Conservation (phyloP, 441 rosid genomes). For the Breynia disticha region DNA sequence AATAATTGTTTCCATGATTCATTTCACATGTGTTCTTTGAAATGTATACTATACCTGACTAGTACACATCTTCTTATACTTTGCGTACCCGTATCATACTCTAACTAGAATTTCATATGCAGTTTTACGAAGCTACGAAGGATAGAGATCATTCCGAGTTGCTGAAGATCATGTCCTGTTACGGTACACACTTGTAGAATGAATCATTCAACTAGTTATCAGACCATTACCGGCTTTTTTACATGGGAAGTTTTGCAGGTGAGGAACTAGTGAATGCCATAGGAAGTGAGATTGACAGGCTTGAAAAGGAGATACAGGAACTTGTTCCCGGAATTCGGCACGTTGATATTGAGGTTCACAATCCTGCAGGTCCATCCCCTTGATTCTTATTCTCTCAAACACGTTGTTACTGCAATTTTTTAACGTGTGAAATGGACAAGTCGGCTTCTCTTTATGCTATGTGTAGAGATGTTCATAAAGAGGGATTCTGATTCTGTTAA, state of each 20-base stretch:
- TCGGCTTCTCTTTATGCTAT: neutral
- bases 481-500: too few relatives aligned
- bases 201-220: neutral
- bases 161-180: conserved; percentile 73
- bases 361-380: conserved; percentile 42
- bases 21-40: too few relatives aligned
- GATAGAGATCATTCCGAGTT: conserved; percentile 51
- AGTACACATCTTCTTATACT: neutral
- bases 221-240: neutral
- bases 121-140: conserved; percentile 77
- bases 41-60: neutral
- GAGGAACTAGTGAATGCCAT: conserved; percentile 96
- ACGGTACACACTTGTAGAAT: conserved; percentile 34
- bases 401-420: neutral
- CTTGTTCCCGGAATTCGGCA: conserved; percentile 95
- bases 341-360: conserved; percentile 97
- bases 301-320: conserved; percentile 87
- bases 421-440: too few relatives aligned
- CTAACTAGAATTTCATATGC: conserved; percentile 14
- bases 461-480: too few relatives aligned
- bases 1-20: too few relatives aligned
- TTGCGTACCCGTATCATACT: conserved; percentile 1
- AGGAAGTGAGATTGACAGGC: conserved; percentile 93
- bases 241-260: conserved; percentile 31
- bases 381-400: neutral